Evolutionary conservation across 2,329 filamentous ascomycete species (phyloP), one percentile per base, ranked within the genome.

Genomic region (Colletotrichum sp.): DNA sequence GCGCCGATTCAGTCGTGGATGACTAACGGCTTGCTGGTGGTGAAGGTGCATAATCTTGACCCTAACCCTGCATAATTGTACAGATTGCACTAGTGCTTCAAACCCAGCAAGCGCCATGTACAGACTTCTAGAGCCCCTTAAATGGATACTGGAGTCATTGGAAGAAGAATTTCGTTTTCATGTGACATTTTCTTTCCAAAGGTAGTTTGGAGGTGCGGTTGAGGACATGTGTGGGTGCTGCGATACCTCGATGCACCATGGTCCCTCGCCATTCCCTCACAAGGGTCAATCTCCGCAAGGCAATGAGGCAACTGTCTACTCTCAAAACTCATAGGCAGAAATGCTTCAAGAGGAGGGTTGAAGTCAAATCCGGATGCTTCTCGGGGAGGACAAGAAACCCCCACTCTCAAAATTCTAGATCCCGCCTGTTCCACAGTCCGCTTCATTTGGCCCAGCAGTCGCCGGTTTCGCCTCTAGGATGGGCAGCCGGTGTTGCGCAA

Each of bases 41-140:
- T 64, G 39, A 7, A 5, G 7, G 36, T 64, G 63, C 69, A 62
- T 72, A 60, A 66, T 18, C 36, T 21, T 24, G 62, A 75, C 36
- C 62, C 62, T 67, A 63, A 67, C 72, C 63, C 63, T 57, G 73
- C 69, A 76, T 76, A 30, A 68, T 30, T 32, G 62, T 62, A 21
- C 39, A 72, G 21, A 72, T 60, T 67, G 69, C 5, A 7, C 15
- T 26, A 9, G 32, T 44, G 30, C 28, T n/a, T 10, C n/a, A 62
- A 55, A 21, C 32, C 18, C 15, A 21, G 49, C 39, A 34, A 67
- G 26, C 26, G 10, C 18, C 8, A 18, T 28, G 62, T 4, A 39
- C 28, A 62, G 16, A 32, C 8, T 18, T 6, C 1, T 49, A 1
- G n/a, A 21, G 1, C 44, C n/a, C 44, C 44, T 49, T 49, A 21